Percentiles rank a stretch among this genome's conserved stretches.
Evolutionary conservation across 306 rosid genomes (phyloP).

Genomic region (Macrotyloma uniflorum): DNA sequence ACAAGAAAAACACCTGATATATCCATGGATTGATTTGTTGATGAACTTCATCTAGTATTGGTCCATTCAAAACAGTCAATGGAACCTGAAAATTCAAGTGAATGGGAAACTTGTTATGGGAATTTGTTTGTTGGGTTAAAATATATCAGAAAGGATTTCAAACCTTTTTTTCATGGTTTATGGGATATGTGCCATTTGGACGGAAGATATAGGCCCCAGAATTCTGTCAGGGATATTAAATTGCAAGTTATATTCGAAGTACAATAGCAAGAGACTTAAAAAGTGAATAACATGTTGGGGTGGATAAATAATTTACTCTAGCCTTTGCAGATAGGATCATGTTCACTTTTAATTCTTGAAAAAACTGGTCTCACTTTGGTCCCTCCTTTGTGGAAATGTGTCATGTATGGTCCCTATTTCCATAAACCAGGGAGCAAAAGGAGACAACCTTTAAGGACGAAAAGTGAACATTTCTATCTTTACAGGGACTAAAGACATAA

Average conservation of each 20-base stretch:
- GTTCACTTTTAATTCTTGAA: background rate
- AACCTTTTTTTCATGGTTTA: conserved; percentile 52
- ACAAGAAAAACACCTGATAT: conserved; percentile 55
- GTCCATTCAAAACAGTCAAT: conserved; percentile 53
- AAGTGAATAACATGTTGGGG: conserved; percentile 12
- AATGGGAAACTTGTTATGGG: background rate
- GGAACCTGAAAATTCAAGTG: conserved; percentile 46
- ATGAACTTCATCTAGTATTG: conserved; percentile 61
- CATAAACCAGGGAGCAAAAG: background rate
- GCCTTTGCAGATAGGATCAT: background rate
- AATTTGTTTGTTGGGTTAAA: background rate
- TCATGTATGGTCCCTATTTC: background rate
- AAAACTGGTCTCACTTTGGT: background rate
- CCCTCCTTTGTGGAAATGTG: background rate
- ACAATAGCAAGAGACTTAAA: conserved; percentile 10
- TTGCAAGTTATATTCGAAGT: conserved; percentile 9
- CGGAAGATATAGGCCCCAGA: conserved; percentile 67
- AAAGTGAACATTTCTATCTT: background rate
- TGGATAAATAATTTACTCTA: background rate
- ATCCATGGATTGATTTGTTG: conserved; percentile 65
- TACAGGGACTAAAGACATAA: background rate
- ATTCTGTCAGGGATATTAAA: conserved; percentile 47
- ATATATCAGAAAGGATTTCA: conserved; percentile 25
- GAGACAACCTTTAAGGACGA: background rate
- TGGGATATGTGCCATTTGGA: conserved; percentile 54